phyloP scores from a whole-genome alignment of 805 yeast species.

The Ogataea chonburiensis region DNA sequence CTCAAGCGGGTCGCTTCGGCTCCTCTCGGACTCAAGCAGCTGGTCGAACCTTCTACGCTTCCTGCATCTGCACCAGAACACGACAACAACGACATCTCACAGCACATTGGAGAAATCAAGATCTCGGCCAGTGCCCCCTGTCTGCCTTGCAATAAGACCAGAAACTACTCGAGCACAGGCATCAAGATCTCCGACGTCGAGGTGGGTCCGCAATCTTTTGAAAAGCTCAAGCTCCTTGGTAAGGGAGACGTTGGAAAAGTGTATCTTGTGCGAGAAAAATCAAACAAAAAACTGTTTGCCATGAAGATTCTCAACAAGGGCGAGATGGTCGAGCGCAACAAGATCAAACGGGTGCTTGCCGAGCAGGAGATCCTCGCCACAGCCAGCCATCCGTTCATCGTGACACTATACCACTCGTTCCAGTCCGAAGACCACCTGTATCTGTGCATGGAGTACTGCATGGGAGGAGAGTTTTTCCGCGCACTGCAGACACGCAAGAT shows the following conservation, averaged over 20 bases:
- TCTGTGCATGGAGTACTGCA: slow-evolving; percentile 97
- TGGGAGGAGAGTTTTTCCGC: slow-evolving; percentile 98
- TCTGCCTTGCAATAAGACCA: slow-evolving; percentile 23
- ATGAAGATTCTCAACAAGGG: slow-evolving; percentile 87
- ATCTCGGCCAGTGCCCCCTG: slow-evolving; percentile 17
- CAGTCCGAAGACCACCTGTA: slow-evolving; percentile 90
- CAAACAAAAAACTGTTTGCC: slow-evolving; percentile 75
- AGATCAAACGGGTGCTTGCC: slow-evolving; percentile 90
- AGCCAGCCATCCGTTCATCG: slow-evolving; percentile 95
- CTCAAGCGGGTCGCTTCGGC: slow-evolving; percentile 83
- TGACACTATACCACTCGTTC: slow-evolving; percentile 92
- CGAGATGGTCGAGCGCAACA: slow-evolving; percentile 94
- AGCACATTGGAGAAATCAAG: slow-evolving; percentile 40
- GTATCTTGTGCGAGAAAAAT: slow-evolving; percentile 81
- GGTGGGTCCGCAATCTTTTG: slow-evolving; percentile 85
- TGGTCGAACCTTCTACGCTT: slow-evolving; percentile 23
- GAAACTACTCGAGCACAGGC: slow-evolving; percentile 73
- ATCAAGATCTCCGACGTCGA: slow-evolving; percentile 72
- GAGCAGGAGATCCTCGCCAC: slow-evolving; percentile 97
- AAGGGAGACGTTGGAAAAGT: slow-evolving; percentile 99
- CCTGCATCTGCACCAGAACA: slow-evolving; percentile 15
- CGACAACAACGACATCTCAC: slow-evolving; percentile 20
- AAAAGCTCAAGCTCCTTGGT: slow-evolving; percentile 85
- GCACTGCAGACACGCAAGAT: slow-evolving; percentile 90
- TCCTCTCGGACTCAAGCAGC: slow-evolving; percentile 56